Evolutionary conservation across 768 basidiomycete genomes (phyloP), one percentile per base, ranked within the genome.

Genomic region (Tubosaeta sp.): DNA sequence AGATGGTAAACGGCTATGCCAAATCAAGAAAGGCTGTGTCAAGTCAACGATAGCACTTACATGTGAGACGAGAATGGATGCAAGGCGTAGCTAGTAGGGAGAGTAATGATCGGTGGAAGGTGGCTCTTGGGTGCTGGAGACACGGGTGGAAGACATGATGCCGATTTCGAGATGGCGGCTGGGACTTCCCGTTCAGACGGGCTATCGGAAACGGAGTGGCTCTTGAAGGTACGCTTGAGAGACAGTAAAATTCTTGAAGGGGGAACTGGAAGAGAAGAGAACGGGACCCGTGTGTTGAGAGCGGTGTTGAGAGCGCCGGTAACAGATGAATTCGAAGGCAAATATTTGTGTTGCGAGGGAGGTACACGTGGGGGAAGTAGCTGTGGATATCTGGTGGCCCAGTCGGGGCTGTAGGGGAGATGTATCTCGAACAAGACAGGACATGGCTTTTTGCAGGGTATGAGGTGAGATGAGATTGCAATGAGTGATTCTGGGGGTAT

Each of bases 401-500:
- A 61, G 51, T 75, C 65, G 21, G 75, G 67, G 16, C 55, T 59
- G 51, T 64, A 64, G 21, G 69, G 52, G 3, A 58, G 54, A 6
- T 70, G 65, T 4, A 74, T 53, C 12, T 71, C 64, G 51, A 76
- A 74, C 48, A 76, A 54, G 58, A 70, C 57, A 1, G 69, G 62
- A 32, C 43, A 63, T 1, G 62, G 55, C 9, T 45, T 22, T 44
- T 44, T 54, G 14, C 50, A 63, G 0, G 48, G 58, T 3, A 53
- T 53, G 6, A 71, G 60, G 48, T 73, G 70, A 0, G 72, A 64
- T 1, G 76, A 70, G 16, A 83, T 67, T 31, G 73, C 54, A 9
- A 72, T 53, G 16, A 82, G 58, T 6, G 76, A 65, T 46, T 82
- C 77, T 7, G 71, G 67, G 2, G 83, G 81, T 61, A 84, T 71